Evolutionary conservation across 2,329 filamentous ascomycete genomes (phyloP), one percentile per base, ranked within the genome.

Genomic region (Penicillium sp.): DNA sequence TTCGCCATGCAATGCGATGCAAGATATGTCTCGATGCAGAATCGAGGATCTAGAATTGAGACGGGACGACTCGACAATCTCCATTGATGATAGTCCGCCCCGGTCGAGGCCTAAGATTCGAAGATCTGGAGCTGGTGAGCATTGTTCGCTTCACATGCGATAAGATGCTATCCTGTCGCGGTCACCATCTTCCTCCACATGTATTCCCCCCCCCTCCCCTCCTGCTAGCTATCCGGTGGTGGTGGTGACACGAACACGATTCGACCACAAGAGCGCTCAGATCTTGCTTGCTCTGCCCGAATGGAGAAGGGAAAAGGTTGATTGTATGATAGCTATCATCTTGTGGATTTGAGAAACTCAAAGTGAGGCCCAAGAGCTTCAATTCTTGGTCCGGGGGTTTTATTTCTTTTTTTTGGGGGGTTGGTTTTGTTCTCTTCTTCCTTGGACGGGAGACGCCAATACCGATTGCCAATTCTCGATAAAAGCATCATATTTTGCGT

Each of bases 111-210:
- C 39, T 42, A 42, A 33, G 36, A 2, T 25, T 13, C 42, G 18
- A 44, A 34, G 37, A 36, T 33, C 34, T 13, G 32, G 26, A 9
- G 4, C 9, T 32, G 34, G 9, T 32, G 35, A 36, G 56, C 56
- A 54, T 48, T 55, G 56, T 29, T 55, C 57, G 54, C 56, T 55
- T 47, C 53, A 56, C 57, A 58, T 54, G 57, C 40, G 45, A 39
- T 51, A 39, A 42, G 34, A 54, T 60, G 54, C 54, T 51, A 56
- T 56, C 40, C 52, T 43, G 36, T 36, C 49, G 8, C 29, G 29
- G 11, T 7, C 11, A 4, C 29, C 29, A 32, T 8, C 29, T 32
- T 52, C 41, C 39, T 48, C 27, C 49, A 48, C 50, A 52, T 56
- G 57, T 57, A 48, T 46, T 46, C 43, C 27, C 47, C 27, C 47